Base-by-base conservation (phyloP, 352 stramenopile species). In the Globisporangium cederbergense region DNA sequence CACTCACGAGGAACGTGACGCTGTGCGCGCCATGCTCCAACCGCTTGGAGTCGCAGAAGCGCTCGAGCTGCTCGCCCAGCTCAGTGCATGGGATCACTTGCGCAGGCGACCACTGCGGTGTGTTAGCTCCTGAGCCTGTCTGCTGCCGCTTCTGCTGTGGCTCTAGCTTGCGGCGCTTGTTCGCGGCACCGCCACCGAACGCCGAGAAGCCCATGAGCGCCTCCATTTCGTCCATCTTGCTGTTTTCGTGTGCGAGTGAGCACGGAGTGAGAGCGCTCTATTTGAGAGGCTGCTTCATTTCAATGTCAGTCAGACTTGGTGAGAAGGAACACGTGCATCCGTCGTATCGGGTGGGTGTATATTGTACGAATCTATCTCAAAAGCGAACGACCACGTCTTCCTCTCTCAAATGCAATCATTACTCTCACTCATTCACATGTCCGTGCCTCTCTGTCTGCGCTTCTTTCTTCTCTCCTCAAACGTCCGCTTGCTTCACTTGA, bases 181-280 rank as follows among this genome's bases (percentile, higher is more conserved):
- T 46, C 4, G 11, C 18, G 13, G 32, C 32, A 57, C 43, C 64
- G 64, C 62, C 62, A 1, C 86, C 86, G 65, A 94, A 94, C 38
- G 72, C 75, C 22, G 77, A 64, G 46, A 94, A 92, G 45, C 86
- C 86, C 71, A 94, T 73, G 13, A 81, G 60, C 10, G 67, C 64
- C 36, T 68, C 68, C 65, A 88, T 64, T 5, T 65, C 66, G 18
- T 71, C 67, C 51, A 66, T 64, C 66, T 71, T 58, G 22, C n/a
- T 64, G 11, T 11, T 13, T 32, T 55, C n/a, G 49, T 28, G 14
- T 51, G n/a, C 40, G 25, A 6, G 45, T 7, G 30, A 22, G 25
- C 25, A 1, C 25, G 25, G n/a, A 8, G 28, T 11, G 18, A 14
- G 50, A 10, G 50, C 50, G 50, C 50, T 57, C 50, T 57, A 57